Percentiles rank a stretch among this genome's conserved stretches.
These are phyloP conservation scores for Penicillium parvum DNA, from an alignment of 495 filamentous ascomycete genomes.

Conservation along the genomic window DNA sequence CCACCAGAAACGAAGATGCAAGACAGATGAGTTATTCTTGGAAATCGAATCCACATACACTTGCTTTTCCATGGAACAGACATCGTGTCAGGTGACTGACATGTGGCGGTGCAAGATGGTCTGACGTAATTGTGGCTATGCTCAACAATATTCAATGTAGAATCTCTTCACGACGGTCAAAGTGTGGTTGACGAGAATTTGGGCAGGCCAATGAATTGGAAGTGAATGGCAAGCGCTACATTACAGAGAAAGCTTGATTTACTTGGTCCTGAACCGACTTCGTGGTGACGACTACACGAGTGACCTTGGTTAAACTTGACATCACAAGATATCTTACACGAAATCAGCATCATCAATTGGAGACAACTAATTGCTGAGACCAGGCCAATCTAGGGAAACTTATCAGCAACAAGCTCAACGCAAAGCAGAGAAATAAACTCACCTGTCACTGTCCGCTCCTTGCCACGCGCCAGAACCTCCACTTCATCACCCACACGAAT, in stretches of 20 bases:
- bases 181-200: no score
- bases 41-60: constrained; percentile 16
- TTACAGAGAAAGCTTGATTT: no score
- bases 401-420: background rate
- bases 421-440: constrained; percentile 28
- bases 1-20: background rate
- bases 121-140: constrained; percentile 24
- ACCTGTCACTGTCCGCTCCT: constrained; percentile 60
- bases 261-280: background rate
- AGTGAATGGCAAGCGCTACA: no score
- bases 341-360: no score
- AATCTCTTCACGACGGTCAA: background rate
- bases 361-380: constrained; percentile 21
- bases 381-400: constrained; percentile 24
- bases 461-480: constrained; percentile 51
- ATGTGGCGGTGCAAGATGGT: constrained; percentile 16
- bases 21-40: constrained; percentile 11
- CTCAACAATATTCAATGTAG: background rate
- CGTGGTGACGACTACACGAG: no score
- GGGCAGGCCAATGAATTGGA: no score
- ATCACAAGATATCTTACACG: no score
- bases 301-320: no score
- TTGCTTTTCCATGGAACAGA: constrained; percentile 18
- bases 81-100: constrained; percentile 21
- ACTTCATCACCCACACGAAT: constrained; percentile 71